Evolutionary conservation across 2,329 filamentous ascomycete genomes (phyloP), one percentile per base, ranked within the genome.

Genomic region (Ophioceras dolichostomum): DNA sequence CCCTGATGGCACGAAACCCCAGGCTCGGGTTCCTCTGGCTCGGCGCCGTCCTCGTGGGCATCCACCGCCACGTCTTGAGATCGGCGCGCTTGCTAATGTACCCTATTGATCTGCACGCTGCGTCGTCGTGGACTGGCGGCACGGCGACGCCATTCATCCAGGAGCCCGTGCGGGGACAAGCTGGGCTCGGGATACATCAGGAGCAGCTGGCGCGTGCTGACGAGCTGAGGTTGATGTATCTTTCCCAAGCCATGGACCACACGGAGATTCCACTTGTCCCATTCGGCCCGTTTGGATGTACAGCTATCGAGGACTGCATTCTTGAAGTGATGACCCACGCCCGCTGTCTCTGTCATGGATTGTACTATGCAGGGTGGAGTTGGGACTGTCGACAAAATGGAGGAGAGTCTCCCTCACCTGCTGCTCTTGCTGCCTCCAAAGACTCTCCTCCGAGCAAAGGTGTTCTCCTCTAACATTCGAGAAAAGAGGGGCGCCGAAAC

Each of bases 11-110:
- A 27, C 36, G 39, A 36, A 36, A n/a, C 36, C 21, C 21, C 32
- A 24, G 19, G 17, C 28, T 39, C 28, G 39, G 32, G 27, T 41
- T 41, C 22, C 39, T 41, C 20, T 39, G 39, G 36, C n/a, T 41
- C 10, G 39, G 36, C 13, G 33, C 36, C n/a, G 17, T 32, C 9
- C 32, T 39, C 14, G 9, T 41, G 17, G 33, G 33, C 29, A 22
- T 37, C 13, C 37, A 39, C 27, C 19, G 22, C 33, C 24, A 27
- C n/a, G 13, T 39, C 20, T 28, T 38, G 16, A 5, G 12, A 13
- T 12, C 26, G 28, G 38, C 38, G 39, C 24, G 39, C 9, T 21
- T 22, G 6, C 18, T 41, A 19, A 35, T 36, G 20, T 38, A 41
- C 28, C 36, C 16, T 5, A 10, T 41, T 0, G 36, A 35, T 21